Evolutionary conservation across 2,329 filamentous ascomycete genomes (phyloP).

Genomic region (Epichloe uncinata): DNA sequence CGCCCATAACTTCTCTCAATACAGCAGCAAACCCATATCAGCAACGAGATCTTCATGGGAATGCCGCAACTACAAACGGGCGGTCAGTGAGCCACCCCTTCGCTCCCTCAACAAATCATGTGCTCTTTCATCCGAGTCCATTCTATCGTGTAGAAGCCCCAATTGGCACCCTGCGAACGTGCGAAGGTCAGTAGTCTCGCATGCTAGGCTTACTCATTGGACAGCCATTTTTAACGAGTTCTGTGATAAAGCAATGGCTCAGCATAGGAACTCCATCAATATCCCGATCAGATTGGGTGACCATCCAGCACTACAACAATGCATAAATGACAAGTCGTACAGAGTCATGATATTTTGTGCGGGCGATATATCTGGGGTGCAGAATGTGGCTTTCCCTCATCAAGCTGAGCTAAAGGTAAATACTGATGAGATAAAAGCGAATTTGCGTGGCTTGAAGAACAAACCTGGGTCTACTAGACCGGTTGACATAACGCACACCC

Average conservation of each 20-base stretch:
- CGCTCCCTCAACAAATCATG: slow-evolving; percentile 5
- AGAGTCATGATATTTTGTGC: slow-evolving; percentile 79
- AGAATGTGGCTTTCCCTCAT: slow-evolving; percentile 80
- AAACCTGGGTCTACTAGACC: slow-evolving; percentile 90
- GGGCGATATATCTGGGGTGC: slow-evolving; percentile 44
- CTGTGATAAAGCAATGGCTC: slow-evolving; percentile 35
- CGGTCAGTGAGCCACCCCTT: slow-evolving; percentile 10
- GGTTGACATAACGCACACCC: slow-evolving; percentile 70
- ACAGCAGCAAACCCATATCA: slow-evolving; percentile 5
- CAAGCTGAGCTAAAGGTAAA: slow-evolving; percentile 92
- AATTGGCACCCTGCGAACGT: slow-evolving; percentile 51
- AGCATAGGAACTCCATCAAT: slow-evolving; percentile 35
- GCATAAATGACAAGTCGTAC: slow-evolving; percentile 47
- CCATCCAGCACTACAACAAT: slow-evolving; percentile 36
- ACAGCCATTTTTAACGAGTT: slow-evolving; percentile 7
- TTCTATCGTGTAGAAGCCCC: slow-evolving; percentile 64
- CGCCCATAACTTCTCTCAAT: slow-evolving; percentile 11
- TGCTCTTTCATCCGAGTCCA: slow-evolving; percentile 56
- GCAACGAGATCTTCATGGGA: slow-evolving; percentile 8
- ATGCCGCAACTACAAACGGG: slow-evolving; percentile 8
- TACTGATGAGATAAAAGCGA: slow-evolving; percentile 76
- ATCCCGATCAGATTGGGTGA: slow-evolving; percentile 36
- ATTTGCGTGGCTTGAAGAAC: slow-evolving; percentile 87
- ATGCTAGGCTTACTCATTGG: slow-evolving; percentile 16
- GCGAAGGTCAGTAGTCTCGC: slow-evolving; percentile 49